phyloP scores from a whole-genome alignment of 139 green algal species.

The Chlorokybus atmophyticus region DNA sequence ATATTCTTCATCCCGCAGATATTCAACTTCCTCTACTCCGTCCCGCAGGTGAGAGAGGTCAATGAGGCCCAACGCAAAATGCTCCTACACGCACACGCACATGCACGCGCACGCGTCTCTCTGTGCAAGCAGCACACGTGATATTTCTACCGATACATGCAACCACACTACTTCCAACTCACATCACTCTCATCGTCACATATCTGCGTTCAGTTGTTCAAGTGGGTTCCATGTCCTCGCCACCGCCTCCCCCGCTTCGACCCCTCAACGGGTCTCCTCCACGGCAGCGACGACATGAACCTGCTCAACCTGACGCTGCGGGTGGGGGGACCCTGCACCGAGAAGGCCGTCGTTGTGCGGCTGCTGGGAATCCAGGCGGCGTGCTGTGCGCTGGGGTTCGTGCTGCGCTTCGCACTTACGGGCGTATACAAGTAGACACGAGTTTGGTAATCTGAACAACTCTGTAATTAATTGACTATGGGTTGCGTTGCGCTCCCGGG shows the following conservation, averaged over 20 bases:
- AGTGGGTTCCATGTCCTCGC: constrained; percentile 82
- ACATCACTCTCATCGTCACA: background rate
- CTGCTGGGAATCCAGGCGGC: constrained; percentile 66
- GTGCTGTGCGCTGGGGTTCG: background rate
- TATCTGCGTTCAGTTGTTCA: constrained; percentile 56
- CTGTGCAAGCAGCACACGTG: constrained; percentile 6
- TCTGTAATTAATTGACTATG: no score
- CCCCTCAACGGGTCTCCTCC: constrained; percentile 53
- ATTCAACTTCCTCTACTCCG: constrained; percentile 94
- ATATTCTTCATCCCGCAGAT: constrained; percentile 89
- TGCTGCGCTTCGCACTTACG: background rate
- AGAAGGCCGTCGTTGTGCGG: constrained; percentile 64
- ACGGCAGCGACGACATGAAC: constrained; percentile 71
- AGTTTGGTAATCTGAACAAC: no score
- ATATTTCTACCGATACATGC: background rate
- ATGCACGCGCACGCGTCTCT: background rate
- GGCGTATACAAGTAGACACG: background rate
- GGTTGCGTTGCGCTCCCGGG: no score
- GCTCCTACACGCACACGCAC: constrained; percentile 1
- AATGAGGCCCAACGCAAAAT: no score
- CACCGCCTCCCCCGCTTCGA: constrained; percentile 86
- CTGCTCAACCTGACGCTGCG: constrained; percentile 85
- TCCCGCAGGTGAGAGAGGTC: constrained; percentile 74
- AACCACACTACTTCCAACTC: background rate
- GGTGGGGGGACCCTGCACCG: constrained; percentile 60